phyloP scores from a whole-genome alignment of 306 rosid genomes.

The Mimosa pudica region DNA sequence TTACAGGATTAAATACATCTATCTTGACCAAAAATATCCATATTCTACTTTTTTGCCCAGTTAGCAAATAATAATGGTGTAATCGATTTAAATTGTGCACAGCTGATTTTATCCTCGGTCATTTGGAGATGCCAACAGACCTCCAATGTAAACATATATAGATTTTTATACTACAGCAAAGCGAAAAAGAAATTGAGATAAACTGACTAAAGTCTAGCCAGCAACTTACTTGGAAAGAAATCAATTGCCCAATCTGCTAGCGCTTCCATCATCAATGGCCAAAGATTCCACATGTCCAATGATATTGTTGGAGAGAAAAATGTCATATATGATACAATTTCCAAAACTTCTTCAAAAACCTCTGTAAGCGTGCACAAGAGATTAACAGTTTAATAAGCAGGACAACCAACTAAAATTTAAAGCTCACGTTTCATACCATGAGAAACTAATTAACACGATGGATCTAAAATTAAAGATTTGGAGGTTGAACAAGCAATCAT shows the following conservation, averaged over 20 bases:
- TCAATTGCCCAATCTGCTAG: conserved; percentile 93
- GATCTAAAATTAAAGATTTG: conserved; percentile 2
- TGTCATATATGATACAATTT: conserved; percentile 92
- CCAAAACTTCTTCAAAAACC: conserved; percentile 99
- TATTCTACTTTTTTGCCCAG: not conserved
- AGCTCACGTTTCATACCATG: conserved; percentile 2
- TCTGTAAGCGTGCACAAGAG: conserved; percentile 52
- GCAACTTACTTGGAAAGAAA: conserved; percentile 75
- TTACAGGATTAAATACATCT: not conserved
- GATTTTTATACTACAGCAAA: not conserved
- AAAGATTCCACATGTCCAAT: conserved; percentile 92
- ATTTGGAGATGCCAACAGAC: conserved; percentile 10
- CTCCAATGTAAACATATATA: not conserved
- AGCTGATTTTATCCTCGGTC: conserved; percentile 2
- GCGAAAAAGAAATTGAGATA: conserved; percentile 22
- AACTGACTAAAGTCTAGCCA: not conserved
- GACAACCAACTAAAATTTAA: conserved; percentile 9
- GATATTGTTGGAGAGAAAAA: conserved; percentile 93
- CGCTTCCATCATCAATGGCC: conserved; percentile 99
- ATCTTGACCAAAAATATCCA: conserved; percentile 7
- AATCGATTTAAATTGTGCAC: not conserved
- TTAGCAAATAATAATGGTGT: conserved; percentile 17
- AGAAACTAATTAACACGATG: not conserved
- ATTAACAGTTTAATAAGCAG: conserved; percentile 21
- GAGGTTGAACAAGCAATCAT: not conserved